Percentiles rank a stretch among this genome's conserved stretches.
phyloP scores from a whole-genome alignment of 2,329 filamentous ascomycete species.

The Calonectria hawksworthii region DNA sequence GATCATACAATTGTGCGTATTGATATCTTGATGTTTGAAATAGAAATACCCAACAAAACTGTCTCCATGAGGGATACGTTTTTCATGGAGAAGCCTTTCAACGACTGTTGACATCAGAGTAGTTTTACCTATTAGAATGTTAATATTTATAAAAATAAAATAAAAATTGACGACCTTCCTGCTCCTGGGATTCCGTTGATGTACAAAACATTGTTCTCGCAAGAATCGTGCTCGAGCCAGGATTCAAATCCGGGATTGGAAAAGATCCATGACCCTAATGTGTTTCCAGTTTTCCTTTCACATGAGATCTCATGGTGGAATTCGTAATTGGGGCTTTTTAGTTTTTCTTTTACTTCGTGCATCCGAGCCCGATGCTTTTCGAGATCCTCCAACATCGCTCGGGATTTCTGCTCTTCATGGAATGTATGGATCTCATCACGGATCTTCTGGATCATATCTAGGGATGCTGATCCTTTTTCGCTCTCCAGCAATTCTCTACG shows the following conservation, averaged over 20 bases:
- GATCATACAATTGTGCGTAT: neutral
- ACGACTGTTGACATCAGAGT: slow-evolving; percentile 21
- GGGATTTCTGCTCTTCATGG: neutral
- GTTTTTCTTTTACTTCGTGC: slow-evolving; percentile 9
- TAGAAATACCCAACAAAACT: slow-evolving; percentile 21
- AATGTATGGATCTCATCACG: neutral
- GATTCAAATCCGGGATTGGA: neutral
- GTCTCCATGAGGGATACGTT: neutral
- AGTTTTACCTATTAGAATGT: slow-evolving; percentile 26
- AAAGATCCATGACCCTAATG: slow-evolving; percentile 25
- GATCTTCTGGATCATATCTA: neutral
- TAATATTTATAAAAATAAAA: no score
- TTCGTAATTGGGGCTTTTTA: neutral
- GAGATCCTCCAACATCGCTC: neutral
- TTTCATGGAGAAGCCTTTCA: neutral
- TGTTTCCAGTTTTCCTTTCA: neutral
- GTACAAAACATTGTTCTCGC: slow-evolving; percentile 5
- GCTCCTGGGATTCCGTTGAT: slow-evolving; percentile 30
- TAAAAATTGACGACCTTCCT: slow-evolving; percentile 16
- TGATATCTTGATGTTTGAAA: slow-evolving; percentile 15
- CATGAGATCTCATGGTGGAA: slow-evolving; percentile 3
- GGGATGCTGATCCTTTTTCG: neutral
- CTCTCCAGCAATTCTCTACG: slow-evolving; percentile 8
- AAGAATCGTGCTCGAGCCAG: neutral
- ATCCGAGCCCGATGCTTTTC: neutral